Base-by-base conservation (phyloP, 495 filamentous ascomycete species). In the Staphylotrichum tortipilum region DNA sequence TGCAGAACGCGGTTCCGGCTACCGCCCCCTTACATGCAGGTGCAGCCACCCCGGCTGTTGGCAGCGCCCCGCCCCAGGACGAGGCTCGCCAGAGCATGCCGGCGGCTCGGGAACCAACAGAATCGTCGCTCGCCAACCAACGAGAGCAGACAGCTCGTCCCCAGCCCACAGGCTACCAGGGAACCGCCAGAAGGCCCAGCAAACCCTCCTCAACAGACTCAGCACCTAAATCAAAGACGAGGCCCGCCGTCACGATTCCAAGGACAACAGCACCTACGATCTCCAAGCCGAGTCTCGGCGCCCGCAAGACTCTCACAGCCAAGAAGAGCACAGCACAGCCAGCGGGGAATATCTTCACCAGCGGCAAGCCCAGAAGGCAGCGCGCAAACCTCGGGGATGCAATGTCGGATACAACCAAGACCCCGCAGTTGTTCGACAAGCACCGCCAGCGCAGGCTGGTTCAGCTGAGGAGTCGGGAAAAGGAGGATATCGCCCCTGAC, bases 381-480 rank as follows among this genome's bases (percentile, higher is more conserved):
- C 38, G 62, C 8, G 14, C 37, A 2, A 42, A 17, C 19, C 45
- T 72, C 5, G 45, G 22, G 24, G 61, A 65, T 12, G 48, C 28
- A 7, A 65, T 71, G 57, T 57, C 52, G 18, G 68, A 71, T 41
- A 52, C 64, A 22, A 55, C 62, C 4, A 68, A 61, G 28, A 45
- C 53, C 1, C 60, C 59, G 3, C 67, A 67, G 39, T 44, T 53
- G 3, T 72, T 72, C 21, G 22, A 7, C 6, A 56, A 50, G 10
- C 23, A 33, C 19, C 52, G 53, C 8, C n/a, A 45, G 11, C 30
- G 36, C 11, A 57, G 64, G 33, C 3, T 56, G 34, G 59, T 61
- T 10, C 47, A 64, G 40, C 35, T 54, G 8, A 7, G 37, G 11
- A 47, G 49, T 7, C 55, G 62, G n/a, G 52, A 49, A 6, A 67